A percentile compares a stretch with the other conserved stretches of the same genome.
phyloP scores from a whole-genome alignment of 352 stramenopile species.

The Aphanomyces stellatus region DNA sequence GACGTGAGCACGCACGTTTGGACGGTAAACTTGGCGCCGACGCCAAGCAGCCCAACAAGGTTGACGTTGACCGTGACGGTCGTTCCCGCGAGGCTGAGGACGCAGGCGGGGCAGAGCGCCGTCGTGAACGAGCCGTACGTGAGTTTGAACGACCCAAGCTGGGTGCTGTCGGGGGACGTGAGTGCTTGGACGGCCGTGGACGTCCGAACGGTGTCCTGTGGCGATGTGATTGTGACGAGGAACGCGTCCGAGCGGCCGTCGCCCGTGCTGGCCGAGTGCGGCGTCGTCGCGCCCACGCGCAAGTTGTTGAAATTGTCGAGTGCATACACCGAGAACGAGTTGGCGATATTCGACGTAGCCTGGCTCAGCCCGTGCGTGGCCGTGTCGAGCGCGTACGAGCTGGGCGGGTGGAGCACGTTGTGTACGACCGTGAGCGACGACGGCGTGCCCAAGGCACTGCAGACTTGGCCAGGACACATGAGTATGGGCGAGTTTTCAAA shows the following conservation, averaged over 20 bases:
- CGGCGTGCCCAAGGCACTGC: conserved; percentile 35
- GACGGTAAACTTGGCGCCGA: conserved; percentile 51
- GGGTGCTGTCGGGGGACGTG: conserved; percentile 23
- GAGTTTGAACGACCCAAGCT: conserved; percentile 53
- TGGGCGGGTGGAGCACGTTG: conserved; percentile 74
- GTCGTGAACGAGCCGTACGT: conserved; percentile 55
- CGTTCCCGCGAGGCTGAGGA: conserved; percentile 31
- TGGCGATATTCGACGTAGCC: conserved; percentile 78
- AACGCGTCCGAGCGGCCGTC: conserved; percentile 89
- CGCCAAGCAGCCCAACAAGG: conserved; percentile 46
- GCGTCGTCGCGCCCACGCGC: conserved; percentile 58
- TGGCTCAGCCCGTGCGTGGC: conserved; percentile 51
- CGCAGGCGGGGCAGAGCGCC: conserved; percentile 47
- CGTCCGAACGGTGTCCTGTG: conserved; percentile 61
- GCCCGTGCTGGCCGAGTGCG: conserved; percentile 54
- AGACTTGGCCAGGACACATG: conserved; percentile 74
- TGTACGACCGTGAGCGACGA: conserved; percentile 85
- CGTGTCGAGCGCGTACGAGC: conserved; percentile 77
- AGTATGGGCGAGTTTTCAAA: conserved; percentile 82
- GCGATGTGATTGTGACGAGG: conserved; percentile 69
- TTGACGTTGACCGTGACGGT: conserved; percentile 57
- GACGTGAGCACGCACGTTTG: conserved; percentile 65
- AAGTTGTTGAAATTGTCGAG: conserved; percentile 93
- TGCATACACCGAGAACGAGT: conserved; percentile 79
- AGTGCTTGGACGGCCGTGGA: conserved; percentile 86